Base-by-base conservation (phyloP, 176 grass and related monocot genomes). In the Carex kokanica region DNA sequence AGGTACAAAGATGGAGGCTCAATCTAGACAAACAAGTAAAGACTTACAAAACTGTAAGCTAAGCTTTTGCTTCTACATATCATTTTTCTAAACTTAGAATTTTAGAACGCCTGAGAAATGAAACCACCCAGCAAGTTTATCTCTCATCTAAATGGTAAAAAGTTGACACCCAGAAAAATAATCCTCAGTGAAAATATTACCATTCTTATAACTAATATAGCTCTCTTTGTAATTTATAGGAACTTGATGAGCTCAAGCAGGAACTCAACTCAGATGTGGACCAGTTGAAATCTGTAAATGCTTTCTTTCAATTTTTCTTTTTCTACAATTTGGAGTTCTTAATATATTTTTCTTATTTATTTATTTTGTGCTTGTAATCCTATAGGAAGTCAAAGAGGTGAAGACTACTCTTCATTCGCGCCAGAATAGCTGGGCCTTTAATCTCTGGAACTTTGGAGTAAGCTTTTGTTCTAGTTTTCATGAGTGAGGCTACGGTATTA, bases 361-460 rank as follows among this genome's bases (percentile, higher is more conserved):
- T 15, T 63, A 23, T 41, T 21, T 63, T 81, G 23, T 63, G 38
- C 57, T 63, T 60, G 21, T 78, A 16, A 75, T 51, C 40, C 69
- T 89, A 3, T 67, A 96, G 93, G 87, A 96, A 88, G 83, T 93
- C 54, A 86, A 85, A 70, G 93, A 91, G 27, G 29, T 91, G 16
- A 93, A 63, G 23, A 81, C 73, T 53, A 85, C 55, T 2, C 64
- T 93, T 61, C 79, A 91, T 79, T 36, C 85, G 21, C 85, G 87
- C 24, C 88, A 93, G 83, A 66, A 10, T 12, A 63, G 71, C 64
- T 74, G 80, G 80, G 74, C 77, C 25, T 31, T 55, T 38, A 70
- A 38, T 2, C 60, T 64, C 25, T 69, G 45, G 70, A 81, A 78
- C 51, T 88, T 36, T 13, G 86, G 66, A 73, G 93, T 95, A 78